Evolutionary conservation across 768 basidiomycete species (phyloP).

Genomic region (Xerocomellus chrysenteron): DNA sequence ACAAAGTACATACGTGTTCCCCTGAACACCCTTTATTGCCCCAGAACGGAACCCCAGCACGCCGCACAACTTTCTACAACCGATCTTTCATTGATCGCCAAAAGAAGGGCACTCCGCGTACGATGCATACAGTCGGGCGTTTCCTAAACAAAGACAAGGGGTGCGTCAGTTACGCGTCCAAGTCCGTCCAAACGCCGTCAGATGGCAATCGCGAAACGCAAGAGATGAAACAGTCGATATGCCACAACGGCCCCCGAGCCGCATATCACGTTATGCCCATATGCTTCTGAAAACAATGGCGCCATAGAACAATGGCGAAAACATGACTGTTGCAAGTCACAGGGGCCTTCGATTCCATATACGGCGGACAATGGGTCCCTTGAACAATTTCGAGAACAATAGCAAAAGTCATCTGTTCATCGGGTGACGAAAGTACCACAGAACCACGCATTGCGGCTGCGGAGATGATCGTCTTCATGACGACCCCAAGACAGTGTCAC

Average conservation of each 20-base stretch:
- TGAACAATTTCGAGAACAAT: slow-evolving; percentile 11
- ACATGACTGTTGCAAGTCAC: background rate
- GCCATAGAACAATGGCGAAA: slow-evolving; percentile 9
- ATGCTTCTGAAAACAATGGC: slow-evolving; percentile 18
- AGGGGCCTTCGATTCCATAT: slow-evolving; percentile 14
- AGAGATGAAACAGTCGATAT: slow-evolving; percentile 1
- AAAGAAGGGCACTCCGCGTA: slow-evolving; percentile 44
- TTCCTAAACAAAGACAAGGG: slow-evolving; percentile 29
- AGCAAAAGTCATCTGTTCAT: slow-evolving; percentile 2
- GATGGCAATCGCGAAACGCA: slow-evolving; percentile 3
- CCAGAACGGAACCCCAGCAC: slow-evolving; percentile 38
- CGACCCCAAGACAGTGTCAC: background rate
- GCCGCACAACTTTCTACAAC: slow-evolving; percentile 52
- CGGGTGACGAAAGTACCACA: slow-evolving; percentile 5
- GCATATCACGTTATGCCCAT: slow-evolving; percentile 5
- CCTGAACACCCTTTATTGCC: background rate
- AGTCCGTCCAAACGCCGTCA: background rate
- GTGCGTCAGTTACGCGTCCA: slow-evolving; percentile 11
- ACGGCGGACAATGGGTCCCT: slow-evolving; percentile 21
- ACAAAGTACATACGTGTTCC: background rate
- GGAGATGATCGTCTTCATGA: slow-evolving; percentile 9
- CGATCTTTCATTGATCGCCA: slow-evolving; percentile 51
- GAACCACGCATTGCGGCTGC: slow-evolving; percentile 10
- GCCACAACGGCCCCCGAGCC: background rate
- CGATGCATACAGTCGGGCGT: slow-evolving; percentile 37